Percentiles rank a stretch among this genome's conserved stretches.
Conservation (phyloP, 1,139 yeast genomes). For the Hansenula lynferdii region DNA sequence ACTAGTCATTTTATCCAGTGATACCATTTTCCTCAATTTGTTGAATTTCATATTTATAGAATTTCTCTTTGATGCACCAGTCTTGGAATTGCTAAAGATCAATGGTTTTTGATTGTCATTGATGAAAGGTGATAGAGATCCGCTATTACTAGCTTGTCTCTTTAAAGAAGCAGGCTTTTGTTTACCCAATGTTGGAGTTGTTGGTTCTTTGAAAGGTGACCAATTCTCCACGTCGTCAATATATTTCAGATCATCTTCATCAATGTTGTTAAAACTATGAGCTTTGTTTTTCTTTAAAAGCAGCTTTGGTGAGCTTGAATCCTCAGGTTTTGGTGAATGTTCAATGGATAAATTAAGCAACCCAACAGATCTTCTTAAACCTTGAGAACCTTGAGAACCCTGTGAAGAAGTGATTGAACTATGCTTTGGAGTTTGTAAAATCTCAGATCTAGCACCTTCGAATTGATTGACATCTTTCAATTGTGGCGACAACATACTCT, state of each 20-base stretch:
- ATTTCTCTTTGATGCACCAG: constrained; percentile 14
- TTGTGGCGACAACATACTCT: constrained; percentile 19
- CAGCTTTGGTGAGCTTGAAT: constrained; percentile 18
- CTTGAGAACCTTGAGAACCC: constrained; percentile 23
- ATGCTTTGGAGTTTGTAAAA: constrained; percentile 20
- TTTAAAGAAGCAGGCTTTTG: constrained; percentile 13
- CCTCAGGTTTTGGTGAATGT: constrained; percentile 22
- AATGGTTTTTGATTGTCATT: constrained; percentile 20
- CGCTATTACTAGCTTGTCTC: constrained; percentile 23
- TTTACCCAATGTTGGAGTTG: constrained; percentile 17
- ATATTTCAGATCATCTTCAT: constrained; percentile 14
- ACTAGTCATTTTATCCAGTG: constrained; percentile 16
- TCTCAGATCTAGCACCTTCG: background rate
- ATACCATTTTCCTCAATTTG: constrained; percentile 23
- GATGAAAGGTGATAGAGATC: constrained; percentile 21
- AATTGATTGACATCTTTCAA: constrained; percentile 10
- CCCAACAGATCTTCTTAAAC: constrained; percentile 35
- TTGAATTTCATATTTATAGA: constrained; percentile 21
- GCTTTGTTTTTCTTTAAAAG: constrained; percentile 16
- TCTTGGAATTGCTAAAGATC: constrained; percentile 12
- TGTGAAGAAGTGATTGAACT: constrained; percentile 11
- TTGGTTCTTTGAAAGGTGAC: constrained; percentile 25
- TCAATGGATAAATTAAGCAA: constrained; percentile 31
- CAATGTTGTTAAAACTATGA: no score
- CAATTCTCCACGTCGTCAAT: constrained; percentile 28